phyloP scores from a whole-genome alignment of 2,329 filamentous ascomycete species.

The Xylariales sp. region DNA sequence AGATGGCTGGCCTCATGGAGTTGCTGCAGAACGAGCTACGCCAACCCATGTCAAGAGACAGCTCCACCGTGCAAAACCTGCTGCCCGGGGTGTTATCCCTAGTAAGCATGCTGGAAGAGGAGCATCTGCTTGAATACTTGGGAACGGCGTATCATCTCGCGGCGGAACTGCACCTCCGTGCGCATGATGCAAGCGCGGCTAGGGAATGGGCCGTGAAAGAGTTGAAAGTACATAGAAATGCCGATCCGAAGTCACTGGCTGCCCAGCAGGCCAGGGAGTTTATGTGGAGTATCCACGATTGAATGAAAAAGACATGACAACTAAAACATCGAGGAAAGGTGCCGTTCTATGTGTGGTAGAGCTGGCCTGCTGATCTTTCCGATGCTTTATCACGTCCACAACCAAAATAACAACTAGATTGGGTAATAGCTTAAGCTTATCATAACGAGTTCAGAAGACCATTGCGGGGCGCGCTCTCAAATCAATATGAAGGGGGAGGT shows the following conservation, averaged over 20 bases:
- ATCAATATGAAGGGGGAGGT: too few species aligned
- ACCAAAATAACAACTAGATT: too few species aligned
- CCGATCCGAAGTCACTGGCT: constrained; percentile 2
- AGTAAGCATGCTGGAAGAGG: constrained; percentile 1
- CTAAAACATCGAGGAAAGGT: too few species aligned
- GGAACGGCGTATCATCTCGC: constrained; percentile 1
- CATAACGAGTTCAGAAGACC: too few species aligned
- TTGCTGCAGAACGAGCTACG: too few species aligned
- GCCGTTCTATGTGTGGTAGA: too few species aligned
- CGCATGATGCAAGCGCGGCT: not conserved
- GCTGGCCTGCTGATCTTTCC: too few species aligned
- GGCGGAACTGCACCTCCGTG: constrained; percentile 1
- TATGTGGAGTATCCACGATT: not conserved
- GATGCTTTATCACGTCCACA: too few species aligned
- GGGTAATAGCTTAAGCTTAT: too few species aligned
- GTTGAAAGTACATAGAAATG: not conserved
- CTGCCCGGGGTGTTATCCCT: constrained; percentile 2
- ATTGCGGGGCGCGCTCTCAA: too few species aligned
- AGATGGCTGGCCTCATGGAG: constrained; percentile 8
- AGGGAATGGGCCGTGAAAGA: not conserved
- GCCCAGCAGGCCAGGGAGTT: not conserved
- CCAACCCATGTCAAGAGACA: not conserved
- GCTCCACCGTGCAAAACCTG: constrained; percentile 23
- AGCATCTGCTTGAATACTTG: constrained; percentile 7
- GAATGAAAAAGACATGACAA: too few species aligned